phyloP scores from a whole-genome alignment of 495 filamentous ascomycete species.

The Elasticomyces elasticus region DNA sequence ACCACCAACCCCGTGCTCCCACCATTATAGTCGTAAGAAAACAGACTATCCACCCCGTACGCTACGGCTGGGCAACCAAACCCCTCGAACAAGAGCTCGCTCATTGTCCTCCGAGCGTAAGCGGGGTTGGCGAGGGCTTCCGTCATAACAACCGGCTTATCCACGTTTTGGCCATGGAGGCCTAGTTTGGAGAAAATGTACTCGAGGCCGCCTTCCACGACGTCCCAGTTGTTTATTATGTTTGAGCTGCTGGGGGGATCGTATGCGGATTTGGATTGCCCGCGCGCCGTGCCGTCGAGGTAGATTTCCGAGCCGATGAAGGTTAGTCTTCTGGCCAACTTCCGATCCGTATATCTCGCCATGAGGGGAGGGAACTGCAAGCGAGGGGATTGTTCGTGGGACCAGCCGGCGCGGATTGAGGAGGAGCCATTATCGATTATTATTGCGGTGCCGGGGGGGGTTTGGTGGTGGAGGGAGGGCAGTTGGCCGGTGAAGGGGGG shows the following conservation, averaged over 20 bases:
- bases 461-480: slow-evolving; percentile 45
- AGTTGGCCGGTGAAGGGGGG: slow-evolving; percentile 67
- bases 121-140: slow-evolving; percentile 83
- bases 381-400: slow-evolving; percentile 71
- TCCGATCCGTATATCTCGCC: slow-evolving; percentile 87
- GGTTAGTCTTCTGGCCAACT: slow-evolving; percentile 75
- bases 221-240: slow-evolving; percentile 94
- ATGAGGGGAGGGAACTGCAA: slow-evolving; percentile 77
- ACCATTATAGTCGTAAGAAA: slow-evolving; percentile 85
- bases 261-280: slow-evolving; percentile 83
- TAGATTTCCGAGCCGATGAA: slow-evolving; percentile 90
- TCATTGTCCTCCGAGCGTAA: slow-evolving; percentile 87
- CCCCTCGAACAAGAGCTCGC: slow-evolving; percentile 90
- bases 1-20: slow-evolving; percentile 83
- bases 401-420: slow-evolving; percentile 85
- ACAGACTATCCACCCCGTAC: slow-evolving; percentile 91
- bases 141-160: slow-evolving; percentile 86
- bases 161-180: slow-evolving; percentile 62
- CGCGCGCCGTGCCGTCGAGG: slow-evolving; percentile 81
- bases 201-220: slow-evolving; percentile 85
- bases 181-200: slow-evolving; percentile 89
- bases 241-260: slow-evolving; percentile 82
- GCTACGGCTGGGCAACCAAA: slow-evolving; percentile 80
- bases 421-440: slow-evolving; percentile 98
- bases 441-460: slow-evolving; percentile 57